phyloP scores from a whole-genome alignment of 371 early-diverging fungal species.

The Mortierella sp. region DNA sequence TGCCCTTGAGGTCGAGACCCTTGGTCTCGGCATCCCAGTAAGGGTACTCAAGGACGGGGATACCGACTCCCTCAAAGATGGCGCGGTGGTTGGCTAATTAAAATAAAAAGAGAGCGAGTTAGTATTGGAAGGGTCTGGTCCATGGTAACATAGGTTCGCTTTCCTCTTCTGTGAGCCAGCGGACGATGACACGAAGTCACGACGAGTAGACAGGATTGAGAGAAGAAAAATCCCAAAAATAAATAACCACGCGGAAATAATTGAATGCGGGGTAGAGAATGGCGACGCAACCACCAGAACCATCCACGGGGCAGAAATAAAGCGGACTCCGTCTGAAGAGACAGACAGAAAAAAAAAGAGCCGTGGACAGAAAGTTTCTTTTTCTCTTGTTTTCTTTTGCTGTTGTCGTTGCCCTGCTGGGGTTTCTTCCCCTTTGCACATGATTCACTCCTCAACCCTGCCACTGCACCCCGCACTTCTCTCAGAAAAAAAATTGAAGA shows the following conservation, averaged over 20 bases:
- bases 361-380: conserved; percentile 10
- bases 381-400: not conserved
- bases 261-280: conserved; percentile 20
- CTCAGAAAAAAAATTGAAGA: not conserved
- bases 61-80: conserved; percentile 89
- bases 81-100: conserved; percentile 88
- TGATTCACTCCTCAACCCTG: conserved; percentile 17
- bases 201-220: not conserved
- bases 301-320: conserved; percentile 5
- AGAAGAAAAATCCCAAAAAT: conserved; percentile 1
- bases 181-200: not conserved
- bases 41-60: conserved; percentile 85
- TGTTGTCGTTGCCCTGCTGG: not conserved
- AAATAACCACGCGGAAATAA: conserved; percentile 2
- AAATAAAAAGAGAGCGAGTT: not conserved
- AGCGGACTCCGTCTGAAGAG: not conserved
- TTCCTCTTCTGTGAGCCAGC: not conserved
- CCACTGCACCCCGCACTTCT: conserved; percentile 9
- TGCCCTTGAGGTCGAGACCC: conserved; percentile 83
- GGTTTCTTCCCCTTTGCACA: conserved; percentile 19
- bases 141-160: not conserved
- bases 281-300: not conserved
- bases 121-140: not conserved
- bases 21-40: conserved; percentile 90
- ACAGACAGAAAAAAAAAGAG: conserved; percentile 16